Percentiles rank a stretch among this genome's conserved stretches.
These are phyloP conservation scores for Linum lewisii DNA, from an alignment of 345 rosid species.

Conservation along the genomic window DNA sequence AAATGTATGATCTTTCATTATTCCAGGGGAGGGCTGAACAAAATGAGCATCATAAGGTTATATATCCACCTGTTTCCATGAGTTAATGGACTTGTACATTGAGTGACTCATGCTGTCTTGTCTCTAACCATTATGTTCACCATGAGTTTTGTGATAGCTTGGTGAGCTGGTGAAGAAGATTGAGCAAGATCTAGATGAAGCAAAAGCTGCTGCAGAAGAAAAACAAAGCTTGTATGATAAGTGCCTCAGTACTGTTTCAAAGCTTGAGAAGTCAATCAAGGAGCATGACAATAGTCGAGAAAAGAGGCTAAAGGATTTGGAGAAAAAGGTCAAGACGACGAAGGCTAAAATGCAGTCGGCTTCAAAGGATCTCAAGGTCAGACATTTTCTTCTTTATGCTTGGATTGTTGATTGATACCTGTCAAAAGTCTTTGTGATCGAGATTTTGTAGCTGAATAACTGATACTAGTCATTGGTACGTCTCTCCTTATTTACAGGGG, in stretches of 20 bases:
- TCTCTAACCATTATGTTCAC: conserved; percentile 1
- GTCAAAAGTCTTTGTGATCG: neutral
- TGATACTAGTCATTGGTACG: conserved; percentile 12
- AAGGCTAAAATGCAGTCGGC: conserved; percentile 65
- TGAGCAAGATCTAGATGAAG: conserved; percentile 73
- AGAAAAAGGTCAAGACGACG: conserved; percentile 54
- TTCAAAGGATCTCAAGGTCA: conserved; percentile 76
- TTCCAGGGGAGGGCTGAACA: conserved; percentile 89
- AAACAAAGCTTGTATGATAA: conserved; percentile 48
- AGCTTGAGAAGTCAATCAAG: conserved; percentile 67
- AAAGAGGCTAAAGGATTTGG: conserved; percentile 69
- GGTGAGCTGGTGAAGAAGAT: conserved; percentile 73
- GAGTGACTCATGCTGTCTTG: conserved; percentile 2
- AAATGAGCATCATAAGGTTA: conserved; percentile 96
- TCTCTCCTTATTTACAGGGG: conserved; percentile 32
- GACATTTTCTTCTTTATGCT: neutral
- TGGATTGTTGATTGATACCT: conserved; percentile 1
- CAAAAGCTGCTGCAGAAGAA: conserved; percentile 50
- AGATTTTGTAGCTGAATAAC: neutral
- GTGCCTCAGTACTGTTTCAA: conserved; percentile 41
- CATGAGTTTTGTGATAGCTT: conserved; percentile 35
- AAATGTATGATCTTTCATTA: conserved; percentile 75
- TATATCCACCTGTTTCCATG: conserved; percentile 5
- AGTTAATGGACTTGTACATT: conserved; percentile 8
- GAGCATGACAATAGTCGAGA: conserved; percentile 76